phyloP scores from a whole-genome alignment of 225 moss, liverwort and hornwort species.

The Asterella californica region DNA sequence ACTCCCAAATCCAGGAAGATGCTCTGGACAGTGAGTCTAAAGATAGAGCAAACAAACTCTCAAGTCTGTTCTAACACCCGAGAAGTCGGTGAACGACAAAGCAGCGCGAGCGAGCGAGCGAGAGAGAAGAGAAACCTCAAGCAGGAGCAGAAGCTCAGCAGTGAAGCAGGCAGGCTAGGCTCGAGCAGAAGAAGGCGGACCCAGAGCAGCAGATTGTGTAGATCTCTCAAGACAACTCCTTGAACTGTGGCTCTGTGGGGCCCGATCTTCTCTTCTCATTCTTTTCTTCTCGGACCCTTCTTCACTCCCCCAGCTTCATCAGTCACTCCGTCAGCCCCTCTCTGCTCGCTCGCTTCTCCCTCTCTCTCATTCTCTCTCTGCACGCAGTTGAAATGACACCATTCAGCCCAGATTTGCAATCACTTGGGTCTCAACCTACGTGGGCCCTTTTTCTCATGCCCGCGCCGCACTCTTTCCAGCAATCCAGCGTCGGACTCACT shows the following conservation, averaged over 20 bases:
- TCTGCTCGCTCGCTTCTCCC: too few relatives aligned
- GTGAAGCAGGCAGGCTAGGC: background rate
- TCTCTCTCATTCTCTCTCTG: background rate
- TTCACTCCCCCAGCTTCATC: background rate
- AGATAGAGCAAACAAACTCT: background rate
- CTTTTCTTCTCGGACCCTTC: background rate
- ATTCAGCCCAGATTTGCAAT: background rate
- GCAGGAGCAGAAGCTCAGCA: background rate
- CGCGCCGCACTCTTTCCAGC: slow-evolving; percentile 21
- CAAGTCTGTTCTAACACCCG: background rate
- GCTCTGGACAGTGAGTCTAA: background rate
- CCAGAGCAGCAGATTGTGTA: slow-evolving; percentile 7
- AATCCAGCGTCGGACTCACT: slow-evolving; percentile 15
- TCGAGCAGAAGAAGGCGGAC: background rate
- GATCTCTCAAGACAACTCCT: background rate
- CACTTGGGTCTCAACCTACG: background rate
- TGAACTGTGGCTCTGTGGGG: slow-evolving; percentile 8
- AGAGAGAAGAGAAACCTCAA: background rate
- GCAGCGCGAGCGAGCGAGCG: too few relatives aligned
- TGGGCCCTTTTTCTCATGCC: slow-evolving; percentile 18
- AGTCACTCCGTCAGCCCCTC: background rate
- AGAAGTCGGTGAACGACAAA: background rate
- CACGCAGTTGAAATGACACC: slow-evolving; percentile 16
- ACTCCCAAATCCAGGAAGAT: background rate
- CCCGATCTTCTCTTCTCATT: background rate